Conservation (phyloP, 441 rosid species). For the Theobroma grandiflorum region DNA sequence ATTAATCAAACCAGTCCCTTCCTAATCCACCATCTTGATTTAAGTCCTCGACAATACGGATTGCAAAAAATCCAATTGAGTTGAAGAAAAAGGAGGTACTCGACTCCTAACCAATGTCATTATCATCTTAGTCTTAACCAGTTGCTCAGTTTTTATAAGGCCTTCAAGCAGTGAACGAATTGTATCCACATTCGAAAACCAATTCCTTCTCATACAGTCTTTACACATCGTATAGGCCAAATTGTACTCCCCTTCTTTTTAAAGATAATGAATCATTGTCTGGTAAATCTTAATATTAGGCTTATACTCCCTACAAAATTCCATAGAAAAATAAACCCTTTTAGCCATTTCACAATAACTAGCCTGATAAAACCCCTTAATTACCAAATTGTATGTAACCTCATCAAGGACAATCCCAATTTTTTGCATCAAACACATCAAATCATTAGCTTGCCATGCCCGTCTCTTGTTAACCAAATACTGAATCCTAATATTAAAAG, state of each 20-base stretch:
- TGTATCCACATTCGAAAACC: conserved; percentile 69
- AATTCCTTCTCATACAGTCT: conserved; percentile 68
- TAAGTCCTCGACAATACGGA: conserved; percentile 41
- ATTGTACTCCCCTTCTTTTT: conserved; percentile 63
- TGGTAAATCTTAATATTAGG: conserved; percentile 77
- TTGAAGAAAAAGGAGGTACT: conserved; percentile 64
- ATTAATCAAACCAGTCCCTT: conserved; percentile 25
- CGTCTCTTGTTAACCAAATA: conserved; percentile 62
- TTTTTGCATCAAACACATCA: conserved; percentile 64
- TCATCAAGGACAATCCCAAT: conserved; percentile 64
- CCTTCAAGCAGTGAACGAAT: conserved; percentile 63
- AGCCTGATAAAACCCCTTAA: conserved; percentile 74
- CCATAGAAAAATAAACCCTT: conserved; percentile 71
- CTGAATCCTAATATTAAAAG: conserved; percentile 78
- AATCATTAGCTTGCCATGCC: conserved; percentile 75
- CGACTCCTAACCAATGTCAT: conserved; percentile 51
- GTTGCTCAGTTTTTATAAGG: conserved; percentile 54
- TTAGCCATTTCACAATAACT: conserved; percentile 80
- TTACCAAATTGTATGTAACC: conserved; percentile 77
- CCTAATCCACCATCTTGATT: conserved; percentile 29
- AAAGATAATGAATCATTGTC: conserved; percentile 87
- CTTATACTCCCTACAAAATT: conserved; percentile 43
- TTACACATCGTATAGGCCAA: no score
- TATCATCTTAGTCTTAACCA: conserved; percentile 61
- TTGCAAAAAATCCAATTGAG: conserved; percentile 53